Evolutionary conservation across 1,284 basidiomycete species (phyloP).

Genomic region (Boletus mariae): DNA sequence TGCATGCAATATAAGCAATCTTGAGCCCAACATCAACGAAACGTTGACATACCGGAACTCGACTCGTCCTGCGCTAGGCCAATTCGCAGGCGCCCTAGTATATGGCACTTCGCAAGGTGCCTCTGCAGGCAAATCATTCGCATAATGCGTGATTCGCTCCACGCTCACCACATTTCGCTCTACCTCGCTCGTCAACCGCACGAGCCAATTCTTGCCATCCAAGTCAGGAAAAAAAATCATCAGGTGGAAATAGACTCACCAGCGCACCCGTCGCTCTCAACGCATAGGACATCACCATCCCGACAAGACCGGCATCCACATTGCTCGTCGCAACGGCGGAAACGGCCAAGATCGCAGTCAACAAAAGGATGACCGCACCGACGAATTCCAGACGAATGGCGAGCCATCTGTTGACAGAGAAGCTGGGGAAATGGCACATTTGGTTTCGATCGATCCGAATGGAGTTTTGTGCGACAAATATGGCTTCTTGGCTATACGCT

Average conservation of each 20-base stretch:
- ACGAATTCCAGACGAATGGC: slow-evolving; percentile 80
- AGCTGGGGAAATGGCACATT: slow-evolving; percentile 72
- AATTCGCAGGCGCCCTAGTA: slow-evolving; percentile 53
- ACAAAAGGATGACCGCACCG: slow-evolving; percentile 78
- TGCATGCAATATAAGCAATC: slow-evolving; percentile 25
- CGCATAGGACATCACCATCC: slow-evolving; percentile 86
- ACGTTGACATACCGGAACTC: slow-evolving; percentile 58
- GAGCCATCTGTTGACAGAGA: slow-evolving; percentile 78
- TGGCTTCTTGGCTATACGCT: slow-evolving; percentile 67
- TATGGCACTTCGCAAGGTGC: slow-evolving; percentile 72
- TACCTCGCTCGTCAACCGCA: slow-evolving; percentile 84
- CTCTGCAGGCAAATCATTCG: slow-evolving; percentile 65
- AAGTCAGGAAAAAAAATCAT: background rate
- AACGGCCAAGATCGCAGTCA: slow-evolving; percentile 70
- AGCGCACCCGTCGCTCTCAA: slow-evolving; percentile 77
- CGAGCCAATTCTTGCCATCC: slow-evolving; percentile 75
- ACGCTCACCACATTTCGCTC: slow-evolving; percentile 93
- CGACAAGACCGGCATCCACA: slow-evolving; percentile 87
- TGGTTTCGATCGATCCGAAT: slow-evolving; percentile 82
- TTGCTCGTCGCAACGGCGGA: slow-evolving; percentile 65
- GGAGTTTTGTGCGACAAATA: slow-evolving; percentile 80
- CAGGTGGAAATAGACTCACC: slow-evolving; percentile 37
- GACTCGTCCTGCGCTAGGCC: slow-evolving; percentile 78
- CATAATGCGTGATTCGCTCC: slow-evolving; percentile 73
- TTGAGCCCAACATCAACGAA: too few species aligned